Base-by-base conservation (phyloP, 176 grass and related monocot genomes). In the Elaeis guineensis region DNA sequence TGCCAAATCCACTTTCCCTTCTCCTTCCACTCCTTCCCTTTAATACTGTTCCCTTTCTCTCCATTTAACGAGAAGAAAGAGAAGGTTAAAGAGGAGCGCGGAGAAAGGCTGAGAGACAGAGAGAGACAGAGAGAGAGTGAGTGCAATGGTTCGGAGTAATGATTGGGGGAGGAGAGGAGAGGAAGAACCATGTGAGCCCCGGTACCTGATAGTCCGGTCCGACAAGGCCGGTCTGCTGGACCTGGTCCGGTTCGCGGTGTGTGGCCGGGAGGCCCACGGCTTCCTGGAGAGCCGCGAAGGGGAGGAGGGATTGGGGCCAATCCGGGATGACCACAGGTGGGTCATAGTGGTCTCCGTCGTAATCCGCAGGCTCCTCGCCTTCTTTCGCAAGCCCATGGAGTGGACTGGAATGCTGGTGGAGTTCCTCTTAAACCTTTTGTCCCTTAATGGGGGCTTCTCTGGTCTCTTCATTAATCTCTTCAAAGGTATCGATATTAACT, bases 341-440 rank as follows among this genome's bases (percentile, higher is more conserved):
- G 56, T 80, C 77, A 74, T 80, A 28, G 30, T 74, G 16, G 29
- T 80, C 17, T 80, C 77, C 21, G 51, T 80, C 56, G 2, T 80
- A 22, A 24, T 62, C 60, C 55, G 77, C 17, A 63, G 55, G 55
- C 50, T 80, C 62, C 55, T 80, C 48, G 55, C 56, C 3, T 49
- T 68, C 25, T 52, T 80, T 15, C 54, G 56, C 9, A 80, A 80
- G 25, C 77, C 77, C 55, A 62, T 80, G 62, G 48, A 55, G 32
- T 39, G 64, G 54, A 54, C 1, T 6, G 77, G 77, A 0, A 50
- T 68, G 15, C 24, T 63, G 21, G 15, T 74, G 12, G 77, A 80
- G 77, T 73, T 80, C 62, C 48, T 73, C 21, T 48, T 80, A 32
- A 74, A 80, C 49, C 60, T 80, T 39, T 44, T 66, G 7, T 67